Evolutionary conservation across 345 rosid genomes (phyloP), one percentile per base, ranked within the genome.

Genomic region (Rubroshorea leprosula): DNA sequence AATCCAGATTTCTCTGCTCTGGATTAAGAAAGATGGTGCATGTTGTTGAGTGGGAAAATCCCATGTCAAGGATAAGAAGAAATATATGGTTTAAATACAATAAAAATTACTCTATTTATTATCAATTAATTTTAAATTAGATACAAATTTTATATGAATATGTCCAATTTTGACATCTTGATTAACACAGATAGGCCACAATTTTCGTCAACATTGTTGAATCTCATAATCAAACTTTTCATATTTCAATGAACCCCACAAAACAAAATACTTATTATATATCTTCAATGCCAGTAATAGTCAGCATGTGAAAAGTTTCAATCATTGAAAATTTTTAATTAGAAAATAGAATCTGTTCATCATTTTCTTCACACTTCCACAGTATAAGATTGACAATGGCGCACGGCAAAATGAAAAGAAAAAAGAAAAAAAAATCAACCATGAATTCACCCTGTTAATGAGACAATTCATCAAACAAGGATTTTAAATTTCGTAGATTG

Each of bases 291-390:
- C n/a, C n/a, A n/a, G n/a, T n/a, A n/a, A n/a, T n/a, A n/a, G n/a
- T n/a, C n/a, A n/a, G n/a, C n/a, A 35, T 35, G 41, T 35, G 11
- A 6, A 8, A 35, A 35, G 41, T 13, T 35, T 13, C 41, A 3
- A 29, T 9, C 35, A 9, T 29, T 29, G 35, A 29, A 35, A 35
- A 35, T 6, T 6, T 35, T 35, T 1, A 8, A 43, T n/a, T 54
- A 26, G 20, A 45, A 19, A 45, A 54, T 10, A 23, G 27, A 27
- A 44, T 58, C 29, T n/a, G 41, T 24, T 49, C 38, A 22, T 41
- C 58, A 46, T 24, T 25, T 26, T 9, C 5, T 53, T 20, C 38
- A n/a, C 52, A 62, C 52, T 51, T 62, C 15, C 22, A 44, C 54
- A 9, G 11, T 18, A 26, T 7, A 48, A 16, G 31, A 29, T 44